Percentiles rank a stretch among this genome's conserved stretches.
Conservation (phyloP, 2,329 filamentous ascomycete species). For the Byssothecium circinans region DNA sequence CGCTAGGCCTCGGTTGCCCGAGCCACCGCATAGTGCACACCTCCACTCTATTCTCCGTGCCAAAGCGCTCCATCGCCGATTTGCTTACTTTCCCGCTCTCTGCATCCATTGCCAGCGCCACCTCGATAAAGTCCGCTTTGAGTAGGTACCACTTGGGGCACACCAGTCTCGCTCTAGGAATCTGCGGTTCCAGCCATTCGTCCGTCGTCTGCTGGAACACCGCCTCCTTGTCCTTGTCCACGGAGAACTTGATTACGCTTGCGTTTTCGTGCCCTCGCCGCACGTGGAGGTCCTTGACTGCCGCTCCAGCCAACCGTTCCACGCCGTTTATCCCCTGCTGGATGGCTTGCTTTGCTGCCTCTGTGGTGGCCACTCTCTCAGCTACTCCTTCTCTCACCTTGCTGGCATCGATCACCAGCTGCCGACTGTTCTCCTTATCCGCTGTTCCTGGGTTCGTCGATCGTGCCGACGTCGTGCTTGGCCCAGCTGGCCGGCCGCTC, state of each 20-base stretch:
- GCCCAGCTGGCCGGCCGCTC: constrained; percentile 5
- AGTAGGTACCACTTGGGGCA: constrained; percentile 15
- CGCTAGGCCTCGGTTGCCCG: constrained; percentile 7
- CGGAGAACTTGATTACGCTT: constrained; percentile 18
- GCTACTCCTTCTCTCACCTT: constrained; percentile 2
- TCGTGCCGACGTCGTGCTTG: constrained; percentile 2
- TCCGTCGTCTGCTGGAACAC: constrained; percentile 14
- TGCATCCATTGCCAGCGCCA: constrained; percentile 13
- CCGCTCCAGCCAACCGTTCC: constrained; percentile 8
- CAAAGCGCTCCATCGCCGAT: constrained; percentile 11
- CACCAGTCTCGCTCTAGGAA: constrained; percentile 14
- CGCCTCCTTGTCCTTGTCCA: constrained; percentile 17
- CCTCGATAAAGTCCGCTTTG: constrained; percentile 17
- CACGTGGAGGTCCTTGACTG: constrained; percentile 11
- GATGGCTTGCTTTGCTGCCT: constrained; percentile 10
- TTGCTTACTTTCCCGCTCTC: constrained; percentile 11
- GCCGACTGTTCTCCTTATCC: constrained; percentile 5
- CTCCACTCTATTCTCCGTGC: constrained; percentile 11
- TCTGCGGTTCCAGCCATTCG: constrained; percentile 15
- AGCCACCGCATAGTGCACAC: constrained; percentile 12
- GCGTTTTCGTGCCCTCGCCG: constrained; percentile 10
- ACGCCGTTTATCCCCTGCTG: constrained; percentile 12
- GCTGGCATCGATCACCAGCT: constrained; percentile 14
- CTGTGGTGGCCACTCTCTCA: constrained; percentile 9
- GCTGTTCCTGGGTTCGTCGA: constrained; percentile 2